phyloP scores from a whole-genome alignment of 441 rosid genomes.

The Manihot esculenta region DNA sequence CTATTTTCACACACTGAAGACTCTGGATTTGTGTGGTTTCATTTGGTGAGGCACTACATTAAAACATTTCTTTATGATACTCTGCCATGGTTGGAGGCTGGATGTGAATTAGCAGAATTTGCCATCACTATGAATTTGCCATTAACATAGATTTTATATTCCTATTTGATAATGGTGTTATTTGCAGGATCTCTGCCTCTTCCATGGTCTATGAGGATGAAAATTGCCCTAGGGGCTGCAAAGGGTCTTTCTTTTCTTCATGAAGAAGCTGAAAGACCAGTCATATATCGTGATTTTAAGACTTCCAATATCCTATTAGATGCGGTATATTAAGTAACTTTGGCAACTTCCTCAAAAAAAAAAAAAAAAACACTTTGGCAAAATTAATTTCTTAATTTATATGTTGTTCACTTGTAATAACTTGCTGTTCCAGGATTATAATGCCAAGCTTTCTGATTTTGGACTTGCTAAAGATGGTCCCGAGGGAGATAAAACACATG shows the following conservation, averaged over 20 bases:
- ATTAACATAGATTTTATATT: conserved; percentile 11
- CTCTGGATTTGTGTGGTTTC: neutral
- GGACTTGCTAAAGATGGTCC: conserved; percentile 98
- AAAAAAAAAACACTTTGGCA: conserved; percentile 10
- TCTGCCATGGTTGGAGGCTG: neutral
- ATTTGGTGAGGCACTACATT: neutral
- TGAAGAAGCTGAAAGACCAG: conserved; percentile 89
- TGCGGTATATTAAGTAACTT: conserved; percentile 61
- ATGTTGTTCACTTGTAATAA: conserved; percentile 23
- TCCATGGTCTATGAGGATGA: conserved; percentile 92
- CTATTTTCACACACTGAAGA: neutral
- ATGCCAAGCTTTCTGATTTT: conserved; percentile 89
- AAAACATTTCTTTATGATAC: conserved; percentile 1
- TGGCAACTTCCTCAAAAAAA: no score
- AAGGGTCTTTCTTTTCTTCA: conserved; percentile 92
- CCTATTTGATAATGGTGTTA: conserved; percentile 6
- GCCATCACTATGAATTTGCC: neutral
- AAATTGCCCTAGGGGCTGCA: conserved; percentile 90
- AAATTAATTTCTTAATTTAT: neutral
- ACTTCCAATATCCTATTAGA: conserved; percentile 89
- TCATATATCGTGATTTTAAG: conserved; percentile 91
- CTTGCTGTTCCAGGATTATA: conserved; percentile 62
- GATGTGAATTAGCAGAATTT: conserved; percentile 1
- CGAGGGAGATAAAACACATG: conserved; percentile 92
- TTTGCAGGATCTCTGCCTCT: conserved; percentile 80